Evolutionary conservation across 1,284 basidiomycete species (phyloP).

Genomic region (Sporisorium graminicola): DNA sequence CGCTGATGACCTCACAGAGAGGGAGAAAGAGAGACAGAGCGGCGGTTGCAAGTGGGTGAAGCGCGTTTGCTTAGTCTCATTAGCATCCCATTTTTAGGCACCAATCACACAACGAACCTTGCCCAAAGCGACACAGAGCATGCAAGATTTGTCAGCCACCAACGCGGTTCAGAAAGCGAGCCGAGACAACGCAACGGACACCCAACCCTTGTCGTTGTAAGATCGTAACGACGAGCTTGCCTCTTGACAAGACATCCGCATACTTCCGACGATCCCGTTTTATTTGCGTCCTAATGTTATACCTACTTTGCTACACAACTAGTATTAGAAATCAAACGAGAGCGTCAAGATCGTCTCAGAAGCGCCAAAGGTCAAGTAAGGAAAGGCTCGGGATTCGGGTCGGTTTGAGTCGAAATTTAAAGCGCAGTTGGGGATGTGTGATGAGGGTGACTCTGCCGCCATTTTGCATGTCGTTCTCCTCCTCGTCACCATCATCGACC

Average conservation of each 20-base stretch:
- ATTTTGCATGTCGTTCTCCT: neutral
- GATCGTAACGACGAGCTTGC: too few species aligned
- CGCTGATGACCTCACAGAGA: too few species aligned
- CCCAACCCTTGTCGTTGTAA: too few species aligned
- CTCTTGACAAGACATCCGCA: too few species aligned
- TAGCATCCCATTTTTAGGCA: too few species aligned
- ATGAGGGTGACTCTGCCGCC: slow-evolving; percentile 20
- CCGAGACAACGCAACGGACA: neutral
- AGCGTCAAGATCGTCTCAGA: too few species aligned
- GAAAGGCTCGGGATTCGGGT: slow-evolving; percentile 18
- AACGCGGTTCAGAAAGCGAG: neutral
- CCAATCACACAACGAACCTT: neutral
- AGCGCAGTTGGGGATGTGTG: slow-evolving; percentile 31
- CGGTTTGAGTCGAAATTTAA: slow-evolving; percentile 18
- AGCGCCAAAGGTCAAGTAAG: neutral
- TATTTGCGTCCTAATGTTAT: too few species aligned
- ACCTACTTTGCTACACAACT: too few species aligned
- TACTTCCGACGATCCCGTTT: too few species aligned
- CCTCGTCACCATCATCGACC: neutral
- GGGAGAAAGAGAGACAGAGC: too few species aligned
- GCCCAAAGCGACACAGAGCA: neutral
- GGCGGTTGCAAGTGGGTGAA: neutral
- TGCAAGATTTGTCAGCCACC: slow-evolving; percentile 5
- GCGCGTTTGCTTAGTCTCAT: too few species aligned
- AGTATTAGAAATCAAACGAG: too few species aligned